Evolutionary conservation across 2,329 filamentous ascomycete genomes (phyloP), one percentile per base, ranked within the genome.

Genomic region (Pseudogymnoascus sp.): DNA sequence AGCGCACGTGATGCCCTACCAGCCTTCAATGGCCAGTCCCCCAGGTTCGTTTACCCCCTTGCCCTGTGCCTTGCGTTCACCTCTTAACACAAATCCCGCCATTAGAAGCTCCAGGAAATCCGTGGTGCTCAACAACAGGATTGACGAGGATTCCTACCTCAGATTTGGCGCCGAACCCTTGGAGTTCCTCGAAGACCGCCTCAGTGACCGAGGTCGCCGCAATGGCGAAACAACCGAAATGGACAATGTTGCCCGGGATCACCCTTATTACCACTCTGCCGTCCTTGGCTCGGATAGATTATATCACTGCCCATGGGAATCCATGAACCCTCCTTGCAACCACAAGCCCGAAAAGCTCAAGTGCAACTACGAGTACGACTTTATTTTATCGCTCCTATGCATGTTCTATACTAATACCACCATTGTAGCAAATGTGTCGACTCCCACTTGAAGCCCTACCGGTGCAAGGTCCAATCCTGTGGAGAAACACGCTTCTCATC

Each of bases 261-360:
- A 92, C 72, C 81, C 80, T 18, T 77, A 90, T 11, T 93, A 92
- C 78, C 86, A 87, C 72, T 84, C 84, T 67, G 83, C 80, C 60
- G 76, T 77, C 53, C 82, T 86, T 8, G 75, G 81, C 39, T 73
- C 80, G 35, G 90, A 96, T 75, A 91, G 91, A 71, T 83, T 95
- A 62, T 97, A 94, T 78, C 91, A 96, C 77, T 97, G 93, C 80
- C 93, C 93, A 5, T 94, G 88, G 80, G 86, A 89, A 74, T 85
- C 88, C 73, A 87, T 84, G 67, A 80, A 86, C 63, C 62, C 76
- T 33, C 79, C 73, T 71, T 97, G 93, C 83, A 89, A 84, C 75
- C 93, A 97, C 84, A 89, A 90, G 77, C 85, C 92, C 39, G 94
- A 95, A 71, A 94, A 95, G 79, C 89, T 97, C 69, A 97, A 97